Conservation (phyloP, 2,329 filamentous ascomycete species). For the Calonectria montana region DNA sequence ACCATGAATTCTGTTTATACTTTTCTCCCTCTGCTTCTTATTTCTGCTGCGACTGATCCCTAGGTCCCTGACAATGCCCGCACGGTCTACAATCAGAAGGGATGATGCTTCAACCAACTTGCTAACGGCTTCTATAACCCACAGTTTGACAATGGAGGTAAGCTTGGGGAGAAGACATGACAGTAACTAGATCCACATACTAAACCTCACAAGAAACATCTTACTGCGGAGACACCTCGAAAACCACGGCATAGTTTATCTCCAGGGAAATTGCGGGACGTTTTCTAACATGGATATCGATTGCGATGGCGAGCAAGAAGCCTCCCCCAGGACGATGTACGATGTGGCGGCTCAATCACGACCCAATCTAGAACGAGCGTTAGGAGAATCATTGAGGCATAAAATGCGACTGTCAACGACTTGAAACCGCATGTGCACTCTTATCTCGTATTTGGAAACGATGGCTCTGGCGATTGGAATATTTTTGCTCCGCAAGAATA, state of each 20-base stretch:
- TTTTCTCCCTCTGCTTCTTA: conserved; percentile 13
- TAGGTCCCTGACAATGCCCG: conserved; percentile 21
- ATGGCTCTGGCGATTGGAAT: conserved; percentile 47
- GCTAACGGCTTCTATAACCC: conserved; percentile 26
- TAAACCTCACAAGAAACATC: background rate
- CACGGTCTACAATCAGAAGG: conserved; percentile 24
- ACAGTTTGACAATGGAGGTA: conserved; percentile 23
- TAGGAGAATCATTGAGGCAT: conserved; percentile 48
- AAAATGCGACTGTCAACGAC: conserved; percentile 53
- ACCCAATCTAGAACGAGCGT: conserved; percentile 54
- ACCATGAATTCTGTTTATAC: background rate
- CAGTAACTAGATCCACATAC: background rate
- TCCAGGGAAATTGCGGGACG: conserved; percentile 53
- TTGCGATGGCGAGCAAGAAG: conserved; percentile 63
- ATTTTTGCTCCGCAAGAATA: conserved; percentile 54
- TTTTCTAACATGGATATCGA: conserved; percentile 69
- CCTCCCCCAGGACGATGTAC: conserved; percentile 50
- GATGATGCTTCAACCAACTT: conserved; percentile 21
- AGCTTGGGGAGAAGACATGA: background rate
- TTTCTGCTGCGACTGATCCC: conserved; percentile 10
- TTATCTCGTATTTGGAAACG: conserved; percentile 67
- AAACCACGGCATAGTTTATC: conserved; percentile 54
- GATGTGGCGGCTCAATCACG: conserved; percentile 27
- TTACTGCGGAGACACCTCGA: conserved; percentile 57
- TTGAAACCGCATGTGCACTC: conserved; percentile 64